Evolutionary conservation across 148 eudicot species (phyloP), one percentile per base, ranked within the genome.

Genomic region (Euryodendron excelsum): DNA sequence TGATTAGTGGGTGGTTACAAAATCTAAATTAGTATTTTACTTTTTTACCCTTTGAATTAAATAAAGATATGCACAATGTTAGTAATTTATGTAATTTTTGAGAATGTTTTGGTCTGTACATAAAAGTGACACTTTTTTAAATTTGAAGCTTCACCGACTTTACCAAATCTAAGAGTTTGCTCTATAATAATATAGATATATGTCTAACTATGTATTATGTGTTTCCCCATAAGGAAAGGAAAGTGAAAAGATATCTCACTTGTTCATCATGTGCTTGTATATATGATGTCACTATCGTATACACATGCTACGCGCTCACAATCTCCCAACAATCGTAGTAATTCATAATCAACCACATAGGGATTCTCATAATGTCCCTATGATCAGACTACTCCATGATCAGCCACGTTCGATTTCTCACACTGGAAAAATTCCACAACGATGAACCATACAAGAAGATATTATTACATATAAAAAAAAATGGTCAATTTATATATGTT

Each of bases 241-340:
- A 70, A 33, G 79, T 73, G 78, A 55, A 3, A 34, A 37, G 77
- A 45, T 72, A 23, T 74, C 76, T 71, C 69, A 72, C 25, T 69
- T 72, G n/a, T 41, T 41, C 4, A 41, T 53, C 59, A 45, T 72
- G 60, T 0, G 76, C 18, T 56, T 53, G 36, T 52, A 52, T 41
- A 41, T 41, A 41, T 52, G 56, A 65, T 31, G 48, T 25, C 23
- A 41, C 60, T 69, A 77, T 84, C 81, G 13, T 25, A 61, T 53
- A 76, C 86, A 80, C 77, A 27, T 83, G 80, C 56, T 70, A 27
- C 55, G 23, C 44, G 58, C 76, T 70, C 74, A 72, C 18, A 64
- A 50, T 62, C 73, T 69, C 79, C 82, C 73, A 79, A 77, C 52
- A 68, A 67, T 18, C 27, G 37, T 31, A 55, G 23, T n/a, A 23